Evolutionary conservation across 73 alveolate genomes (phyloP).

Genomic region (Paramecium sexaurelia): DNA sequence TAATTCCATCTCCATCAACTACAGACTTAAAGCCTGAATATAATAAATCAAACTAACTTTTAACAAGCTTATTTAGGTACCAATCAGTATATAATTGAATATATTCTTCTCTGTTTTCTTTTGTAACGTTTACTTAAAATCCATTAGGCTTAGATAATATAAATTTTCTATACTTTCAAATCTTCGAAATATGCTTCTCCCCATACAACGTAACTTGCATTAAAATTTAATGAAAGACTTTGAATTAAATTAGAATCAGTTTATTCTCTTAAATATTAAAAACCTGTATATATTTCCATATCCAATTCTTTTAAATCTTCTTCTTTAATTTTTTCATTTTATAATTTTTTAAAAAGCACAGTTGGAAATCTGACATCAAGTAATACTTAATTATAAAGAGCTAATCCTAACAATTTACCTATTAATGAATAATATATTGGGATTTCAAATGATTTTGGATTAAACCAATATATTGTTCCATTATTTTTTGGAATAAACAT

Average conservation of each 20-base stretch:
- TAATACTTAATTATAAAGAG: slow-evolving; percentile 90
- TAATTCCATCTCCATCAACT: slow-evolving; percentile 55
- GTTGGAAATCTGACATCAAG: slow-evolving; percentile 94
- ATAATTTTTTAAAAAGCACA: slow-evolving; percentile 88
- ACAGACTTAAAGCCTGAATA: slow-evolving; percentile 60
- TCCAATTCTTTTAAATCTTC: slow-evolving; percentile 87
- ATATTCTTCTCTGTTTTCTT: slow-evolving; percentile 90
- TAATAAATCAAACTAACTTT: slow-evolving; percentile 78
- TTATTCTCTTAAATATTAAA: slow-evolving; percentile 69
- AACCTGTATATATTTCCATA: slow-evolving; percentile 78
- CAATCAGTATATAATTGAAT: slow-evolving; percentile 90
- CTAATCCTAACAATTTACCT: slow-evolving; percentile 96
- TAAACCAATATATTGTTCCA: slow-evolving; percentile 93
- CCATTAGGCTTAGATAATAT: slow-evolving; percentile 78
- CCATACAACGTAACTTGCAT: background rate
- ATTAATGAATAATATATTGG: slow-evolving; percentile 90
- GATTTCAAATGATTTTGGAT: slow-evolving; percentile 89
- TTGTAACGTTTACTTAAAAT: slow-evolving; percentile 80
- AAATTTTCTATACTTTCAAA: slow-evolving; percentile 22
- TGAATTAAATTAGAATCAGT: slow-evolving; percentile 44
- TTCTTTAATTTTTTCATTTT: slow-evolving; percentile 74
- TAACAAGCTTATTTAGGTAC: slow-evolving; percentile 83
- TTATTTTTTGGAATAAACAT: slow-evolving; percentile 89
- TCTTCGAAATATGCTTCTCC: slow-evolving; percentile 13
- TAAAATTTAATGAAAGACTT: background rate